These are phyloP conservation scores for Tetragonia tetragonoides DNA, from an alignment of 148 eudicot species.

Conservation along the genomic window DNA sequence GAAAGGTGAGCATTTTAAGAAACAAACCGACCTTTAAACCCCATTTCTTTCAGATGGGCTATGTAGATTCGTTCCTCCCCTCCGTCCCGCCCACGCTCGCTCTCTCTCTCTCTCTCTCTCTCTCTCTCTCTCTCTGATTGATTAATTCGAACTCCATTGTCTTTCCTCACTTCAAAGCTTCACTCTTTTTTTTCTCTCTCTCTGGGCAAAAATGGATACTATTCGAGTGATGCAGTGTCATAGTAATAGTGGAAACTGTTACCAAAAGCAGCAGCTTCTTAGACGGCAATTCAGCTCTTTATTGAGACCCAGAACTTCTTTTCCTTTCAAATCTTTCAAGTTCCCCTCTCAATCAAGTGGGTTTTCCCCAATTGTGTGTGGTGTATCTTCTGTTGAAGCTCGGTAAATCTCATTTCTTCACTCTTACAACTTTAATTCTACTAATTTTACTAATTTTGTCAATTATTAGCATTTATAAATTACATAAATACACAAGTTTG, in stretches of 20 bases:
- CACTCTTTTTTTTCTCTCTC: background rate
- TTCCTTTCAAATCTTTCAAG: background rate
- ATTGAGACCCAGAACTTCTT: conserved; percentile 14
- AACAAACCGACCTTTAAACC: background rate
- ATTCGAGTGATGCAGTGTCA: conserved; percentile 31
- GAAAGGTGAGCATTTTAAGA: conserved; percentile 5
- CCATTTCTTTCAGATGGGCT: background rate
- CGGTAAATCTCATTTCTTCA: conserved; percentile 18
- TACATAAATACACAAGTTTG: no score
- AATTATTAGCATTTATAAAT: no score
- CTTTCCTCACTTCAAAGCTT: background rate
- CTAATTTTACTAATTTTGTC: background rate
- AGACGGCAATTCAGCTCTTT: conserved; percentile 17
- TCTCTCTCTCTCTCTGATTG: background rate
- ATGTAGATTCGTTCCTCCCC: conserved; percentile 10
- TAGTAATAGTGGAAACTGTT: background rate
- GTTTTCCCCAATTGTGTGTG: conserved; percentile 13
- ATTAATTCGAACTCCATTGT: background rate
- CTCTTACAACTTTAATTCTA: background rate
- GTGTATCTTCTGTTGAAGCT: conserved; percentile 35
- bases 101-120: conserved; percentile 2
- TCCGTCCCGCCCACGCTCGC: conserved; percentile 4
- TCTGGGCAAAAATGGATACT: conserved; percentile 31
- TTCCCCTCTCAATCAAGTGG: conserved; percentile 25
- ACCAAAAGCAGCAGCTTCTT: conserved; percentile 11